phyloP scores from a whole-genome alignment of 352 stramenopile genomes.

The Plasmopara viticola region DNA sequence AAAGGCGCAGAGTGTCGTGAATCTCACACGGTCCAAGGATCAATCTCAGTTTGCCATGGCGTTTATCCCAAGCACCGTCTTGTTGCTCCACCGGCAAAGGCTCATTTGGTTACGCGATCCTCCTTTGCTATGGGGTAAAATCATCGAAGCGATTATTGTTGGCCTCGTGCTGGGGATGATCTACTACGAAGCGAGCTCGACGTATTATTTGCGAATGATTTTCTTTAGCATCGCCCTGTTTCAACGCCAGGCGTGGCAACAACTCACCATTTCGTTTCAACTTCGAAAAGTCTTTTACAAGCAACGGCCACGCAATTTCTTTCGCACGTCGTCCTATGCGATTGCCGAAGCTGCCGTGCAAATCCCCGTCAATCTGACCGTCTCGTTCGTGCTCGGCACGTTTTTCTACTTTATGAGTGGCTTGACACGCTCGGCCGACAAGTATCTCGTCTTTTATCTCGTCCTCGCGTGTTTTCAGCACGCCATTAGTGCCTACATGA shows the following conservation, averaged over 20 bases:
- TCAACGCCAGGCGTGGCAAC: conserved; percentile 58
- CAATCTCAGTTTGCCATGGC: conserved; percentile 44
- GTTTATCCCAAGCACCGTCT: conserved; percentile 36
- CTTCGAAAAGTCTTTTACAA: conserved; percentile 88
- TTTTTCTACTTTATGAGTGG: conserved; percentile 89
- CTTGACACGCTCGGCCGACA: conserved; percentile 41
- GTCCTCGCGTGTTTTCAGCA: conserved; percentile 75
- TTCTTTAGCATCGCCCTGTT: conserved; percentile 64
- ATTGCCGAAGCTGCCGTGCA: conserved; percentile 55
- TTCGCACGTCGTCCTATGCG: conserved; percentile 73
- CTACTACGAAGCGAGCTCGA: conserved; percentile 49
- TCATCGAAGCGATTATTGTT: conserved; percentile 62
- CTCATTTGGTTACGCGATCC: conserved; percentile 56
- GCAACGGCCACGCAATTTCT: conserved; percentile 85
- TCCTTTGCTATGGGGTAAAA: conserved; percentile 52
- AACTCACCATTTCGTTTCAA: conserved; percentile 63
- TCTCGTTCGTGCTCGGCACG: conserved; percentile 49
- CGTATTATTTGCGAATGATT: conserved; percentile 66
- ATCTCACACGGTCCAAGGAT: conserved; percentile 38
- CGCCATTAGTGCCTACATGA: conserved; percentile 59
- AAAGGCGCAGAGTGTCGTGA: conserved; percentile 47
- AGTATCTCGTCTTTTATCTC: conserved; percentile 71
- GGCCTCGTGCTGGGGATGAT: conserved; percentile 73
- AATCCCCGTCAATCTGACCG: conserved; percentile 62
- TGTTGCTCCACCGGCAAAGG: conserved; percentile 59